Evolutionary conservation across 1,139 yeast species (phyloP).

Genomic region (Candida dubliniensis): DNA sequence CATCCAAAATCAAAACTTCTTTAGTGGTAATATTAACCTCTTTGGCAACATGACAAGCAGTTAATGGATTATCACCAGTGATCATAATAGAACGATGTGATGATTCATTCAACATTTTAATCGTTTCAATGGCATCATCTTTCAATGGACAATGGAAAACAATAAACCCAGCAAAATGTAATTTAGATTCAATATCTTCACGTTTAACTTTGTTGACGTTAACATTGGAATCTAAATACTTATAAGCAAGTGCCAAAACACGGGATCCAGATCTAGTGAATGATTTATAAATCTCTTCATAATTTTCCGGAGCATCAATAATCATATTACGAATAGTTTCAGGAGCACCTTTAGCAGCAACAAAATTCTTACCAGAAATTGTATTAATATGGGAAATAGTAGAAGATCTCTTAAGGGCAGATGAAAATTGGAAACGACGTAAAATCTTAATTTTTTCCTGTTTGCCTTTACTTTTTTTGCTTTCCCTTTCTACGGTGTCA

Average conservation of each 20-base stretch:
- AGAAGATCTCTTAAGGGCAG: slow-evolving; percentile 94
- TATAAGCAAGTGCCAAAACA: slow-evolving; percentile 91
- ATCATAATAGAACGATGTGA: slow-evolving; percentile 96
- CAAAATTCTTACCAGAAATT: slow-evolving; percentile 56
- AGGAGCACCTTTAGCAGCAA: slow-evolving; percentile 99
- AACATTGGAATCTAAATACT: slow-evolving; percentile 57
- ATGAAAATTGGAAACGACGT: slow-evolving; percentile 96
- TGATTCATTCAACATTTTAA: slow-evolving; percentile 90
- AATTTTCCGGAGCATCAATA: slow-evolving; percentile 66
- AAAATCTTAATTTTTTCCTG: slow-evolving; percentile 63
- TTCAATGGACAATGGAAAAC: slow-evolving; percentile 98
- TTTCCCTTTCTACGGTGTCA: slow-evolving; percentile 57
- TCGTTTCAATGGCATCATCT: slow-evolving; percentile 86
- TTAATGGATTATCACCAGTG: slow-evolving; percentile 97
- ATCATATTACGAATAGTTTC: slow-evolving; percentile 88
- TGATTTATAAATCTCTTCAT: slow-evolving; percentile 84
- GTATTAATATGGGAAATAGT: slow-evolving; percentile 68
- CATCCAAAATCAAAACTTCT: slow-evolving; percentile 83
- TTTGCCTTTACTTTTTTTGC: slow-evolving; percentile 28
- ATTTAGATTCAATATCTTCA: slow-evolving; percentile 70
- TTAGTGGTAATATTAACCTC: slow-evolving; percentile 84
- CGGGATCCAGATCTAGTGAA: slow-evolving; percentile 96
- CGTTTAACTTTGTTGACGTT: slow-evolving; percentile 60
- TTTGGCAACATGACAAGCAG: slow-evolving; percentile 97
- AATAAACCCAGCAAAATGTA: slow-evolving; percentile 86